Conservation (phyloP, 192 early-diverging fungal species). For the Mortierella antarctica region DNA sequence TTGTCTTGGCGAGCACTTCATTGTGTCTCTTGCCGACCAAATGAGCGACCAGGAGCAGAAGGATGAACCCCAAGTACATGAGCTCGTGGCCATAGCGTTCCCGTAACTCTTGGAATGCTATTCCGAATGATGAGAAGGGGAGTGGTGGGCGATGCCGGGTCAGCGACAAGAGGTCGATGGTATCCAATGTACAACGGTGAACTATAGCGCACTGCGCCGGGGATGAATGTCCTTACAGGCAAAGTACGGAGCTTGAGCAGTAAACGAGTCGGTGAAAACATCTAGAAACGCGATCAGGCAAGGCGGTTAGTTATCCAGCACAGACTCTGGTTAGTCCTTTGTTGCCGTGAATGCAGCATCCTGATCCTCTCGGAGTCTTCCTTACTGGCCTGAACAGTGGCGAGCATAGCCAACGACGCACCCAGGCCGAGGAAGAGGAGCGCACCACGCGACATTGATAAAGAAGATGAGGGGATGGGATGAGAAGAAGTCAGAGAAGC, state of each 20-base stretch:
- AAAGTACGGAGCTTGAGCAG: constrained; percentile 5
- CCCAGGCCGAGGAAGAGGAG: constrained; percentile 10
- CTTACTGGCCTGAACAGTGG: constrained; percentile 19
- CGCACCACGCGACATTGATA: constrained; percentile 21
- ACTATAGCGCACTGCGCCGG: background rate
- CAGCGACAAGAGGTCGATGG: background rate
- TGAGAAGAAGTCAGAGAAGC: background rate
- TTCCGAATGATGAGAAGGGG: background rate
- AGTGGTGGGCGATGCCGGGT: background rate
- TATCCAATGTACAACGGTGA: background rate
- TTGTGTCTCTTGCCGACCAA: constrained; percentile 46
- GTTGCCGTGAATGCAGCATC: background rate
- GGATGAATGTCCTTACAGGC: constrained; percentile 11
- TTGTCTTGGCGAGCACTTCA: constrained; percentile 49
- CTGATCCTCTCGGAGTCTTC: background rate
- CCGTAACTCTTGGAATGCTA: constrained; percentile 28
- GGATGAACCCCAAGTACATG: constrained; percentile 32
- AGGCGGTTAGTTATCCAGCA: background rate
- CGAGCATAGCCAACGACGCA: constrained; percentile 21
- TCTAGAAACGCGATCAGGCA: constrained; percentile 1
- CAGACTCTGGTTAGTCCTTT: background rate
- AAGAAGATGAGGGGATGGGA: background rate
- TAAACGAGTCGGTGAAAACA: constrained; percentile 1
- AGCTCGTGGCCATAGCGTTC: constrained; percentile 27
- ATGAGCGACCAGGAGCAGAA: constrained; percentile 29